Conservation (phyloP, 306 rosid species). For the Mucuna pruriens region DNA sequence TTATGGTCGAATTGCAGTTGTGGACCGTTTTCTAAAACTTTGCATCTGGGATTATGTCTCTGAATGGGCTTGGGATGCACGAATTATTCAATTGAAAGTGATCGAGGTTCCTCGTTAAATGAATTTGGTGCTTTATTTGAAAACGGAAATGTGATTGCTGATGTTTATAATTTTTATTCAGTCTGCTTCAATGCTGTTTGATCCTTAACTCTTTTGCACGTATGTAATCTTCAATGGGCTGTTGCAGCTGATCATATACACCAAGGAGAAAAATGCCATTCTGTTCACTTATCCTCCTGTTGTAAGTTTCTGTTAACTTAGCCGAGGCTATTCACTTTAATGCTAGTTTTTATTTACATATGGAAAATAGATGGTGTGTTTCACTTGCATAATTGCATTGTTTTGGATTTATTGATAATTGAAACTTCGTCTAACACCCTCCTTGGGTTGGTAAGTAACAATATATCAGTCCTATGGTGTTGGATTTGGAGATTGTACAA, state of each 20-base stretch:
- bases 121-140: constrained; percentile 1
- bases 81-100: background rate
- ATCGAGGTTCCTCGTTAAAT: background rate
- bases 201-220: constrained; percentile 72
- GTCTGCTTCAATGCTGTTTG: constrained; percentile 32
- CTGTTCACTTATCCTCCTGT: constrained; percentile 85
- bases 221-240: constrained; percentile 80
- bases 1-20: too few species aligned
- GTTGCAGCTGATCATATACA: constrained; percentile 83
- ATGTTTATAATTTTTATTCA: constrained; percentile 22
- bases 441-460: background rate
- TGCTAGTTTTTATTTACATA: background rate
- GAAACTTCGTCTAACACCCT: background rate
- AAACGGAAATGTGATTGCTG: background rate
- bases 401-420: constrained; percentile 1
- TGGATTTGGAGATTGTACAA: constrained; percentile 11
- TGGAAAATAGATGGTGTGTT: constrained; percentile 21
- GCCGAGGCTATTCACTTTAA: background rate
- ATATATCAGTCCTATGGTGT: background rate
- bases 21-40: too few species aligned
- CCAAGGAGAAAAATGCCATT: constrained; percentile 92
- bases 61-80: background rate
- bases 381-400: background rate
- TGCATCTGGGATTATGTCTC: background rate
- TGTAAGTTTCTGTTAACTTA: constrained; percentile 53